Evolutionary conservation across 352 stramenopile genomes (phyloP).

Genomic region (Phytophthora lateralis): DNA sequence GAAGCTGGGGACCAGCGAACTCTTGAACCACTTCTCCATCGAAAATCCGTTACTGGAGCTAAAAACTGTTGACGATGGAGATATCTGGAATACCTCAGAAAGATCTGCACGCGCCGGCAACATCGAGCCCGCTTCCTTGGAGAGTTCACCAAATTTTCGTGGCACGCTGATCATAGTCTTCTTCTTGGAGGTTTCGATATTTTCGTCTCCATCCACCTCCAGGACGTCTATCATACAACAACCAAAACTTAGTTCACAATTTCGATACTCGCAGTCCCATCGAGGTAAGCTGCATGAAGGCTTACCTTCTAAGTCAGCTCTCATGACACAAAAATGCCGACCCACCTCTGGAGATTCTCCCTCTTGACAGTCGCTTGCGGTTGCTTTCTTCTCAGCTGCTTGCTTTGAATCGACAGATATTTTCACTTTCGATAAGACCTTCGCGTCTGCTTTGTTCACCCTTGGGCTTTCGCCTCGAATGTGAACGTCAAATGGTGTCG

Average conservation of each 20-base stretch:
- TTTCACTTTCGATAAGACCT: neutral
- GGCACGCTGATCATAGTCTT: constrained; percentile 22
- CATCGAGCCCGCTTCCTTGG: constrained; percentile 11
- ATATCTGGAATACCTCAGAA: neutral
- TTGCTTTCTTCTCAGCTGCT: constrained; percentile 1
- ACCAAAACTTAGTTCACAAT: neutral
- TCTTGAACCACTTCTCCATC: constrained; percentile 50
- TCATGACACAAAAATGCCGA: constrained; percentile 23
- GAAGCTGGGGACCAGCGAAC: constrained; percentile 15
- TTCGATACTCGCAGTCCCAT: neutral
- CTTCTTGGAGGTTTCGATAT: neutral
- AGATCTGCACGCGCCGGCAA: neutral
- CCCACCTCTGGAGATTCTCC: constrained; percentile 19
- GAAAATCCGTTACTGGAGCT: constrained; percentile 41
- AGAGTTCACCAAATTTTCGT: constrained; percentile 13
- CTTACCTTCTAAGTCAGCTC: constrained; percentile 22
- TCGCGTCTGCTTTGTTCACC: constrained; percentile 1
- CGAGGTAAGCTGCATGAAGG: constrained; percentile 10
- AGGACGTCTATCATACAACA: constrained; percentile 2
- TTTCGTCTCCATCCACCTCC: constrained; percentile 8
- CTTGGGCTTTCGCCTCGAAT: neutral
- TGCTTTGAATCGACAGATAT: neutral
- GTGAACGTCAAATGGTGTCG: neutral
- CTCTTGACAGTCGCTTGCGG: constrained; percentile 1
- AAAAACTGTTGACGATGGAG: constrained; percentile 27